These are phyloP conservation scores for Calendula officinalis DNA, from an alignment of 129 eudicot species.

Conservation along the genomic window DNA sequence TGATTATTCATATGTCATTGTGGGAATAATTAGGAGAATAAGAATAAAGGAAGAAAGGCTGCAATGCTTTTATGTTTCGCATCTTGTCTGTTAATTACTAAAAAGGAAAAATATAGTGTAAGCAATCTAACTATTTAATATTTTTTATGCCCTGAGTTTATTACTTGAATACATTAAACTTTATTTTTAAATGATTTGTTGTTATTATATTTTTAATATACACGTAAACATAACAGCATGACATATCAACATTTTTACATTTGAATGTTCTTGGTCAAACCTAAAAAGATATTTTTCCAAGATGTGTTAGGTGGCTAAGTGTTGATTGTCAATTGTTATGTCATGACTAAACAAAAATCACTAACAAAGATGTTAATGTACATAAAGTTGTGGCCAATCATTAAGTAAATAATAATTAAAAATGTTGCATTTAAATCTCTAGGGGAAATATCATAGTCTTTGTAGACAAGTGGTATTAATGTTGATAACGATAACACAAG, in stretches of 20 bases:
- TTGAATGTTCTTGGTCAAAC: not conserved
- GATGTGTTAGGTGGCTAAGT: not conserved
- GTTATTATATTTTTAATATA: not conserved
- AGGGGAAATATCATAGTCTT: no score
- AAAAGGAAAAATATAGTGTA: no score
- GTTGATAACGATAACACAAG: no score
- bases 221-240: conserved; percentile 3
- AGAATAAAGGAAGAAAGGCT: conserved; percentile 9
- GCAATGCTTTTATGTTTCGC: not conserved
- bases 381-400: conserved; percentile 3
- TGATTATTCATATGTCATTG: conserved; percentile 6
- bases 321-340: not conserved
- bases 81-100: conserved; percentile 3
- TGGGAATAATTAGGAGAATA: conserved; percentile 9
- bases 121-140: not conserved
- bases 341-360: not conserved
- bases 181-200: not conserved
- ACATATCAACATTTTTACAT: not conserved
- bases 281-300: not conserved
- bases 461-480: no score
- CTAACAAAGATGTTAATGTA: not conserved
- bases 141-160: not conserved
- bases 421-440: no score
- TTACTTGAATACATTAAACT: not conserved
- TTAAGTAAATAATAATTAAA: not conserved